Base-by-base conservation (phyloP, 1,284 basidiomycete genomes). In the Chalciporus sp. region DNA sequence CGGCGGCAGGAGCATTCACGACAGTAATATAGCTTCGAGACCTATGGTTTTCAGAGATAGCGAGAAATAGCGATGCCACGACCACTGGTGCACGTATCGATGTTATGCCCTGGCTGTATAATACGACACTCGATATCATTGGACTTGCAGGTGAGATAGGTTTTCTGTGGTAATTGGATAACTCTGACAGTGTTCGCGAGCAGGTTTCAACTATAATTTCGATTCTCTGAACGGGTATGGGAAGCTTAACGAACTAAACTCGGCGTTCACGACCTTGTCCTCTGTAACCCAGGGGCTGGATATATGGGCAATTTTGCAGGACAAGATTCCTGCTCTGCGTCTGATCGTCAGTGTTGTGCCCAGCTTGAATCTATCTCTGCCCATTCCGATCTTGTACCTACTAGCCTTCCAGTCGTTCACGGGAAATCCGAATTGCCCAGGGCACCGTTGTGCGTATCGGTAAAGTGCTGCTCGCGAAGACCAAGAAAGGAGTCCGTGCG, bases 181-280 rank as follows among this genome's bases (percentile, higher is more conserved):
- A n/a, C n/a, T n/a, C n/a, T n/a, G n/a, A n/a, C n/a, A n/a, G n/a
- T n/a, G n/a, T n/a, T n/a, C n/a, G n/a, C n/a, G 54, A 16, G 64
- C n/a, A n/a, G n/a, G n/a, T n/a, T 29, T 29, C 28, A 29, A 82
- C 63, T 88, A 89, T 62, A 67, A 81, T 8, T 89, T 92, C 65
- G 70, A 85, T 45, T 69, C 82, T 0, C 65, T 85, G 10, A 71
- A 72, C 42, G 60, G 60, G 1, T 60, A 65, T 16, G 65, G 62
- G 2, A 64, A 71, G 29, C 69, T 66, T 14, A 81, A 76, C 4
- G 6, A 11, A 14, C 12, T 33, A 11, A 33, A 5, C 31, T 7
- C 7, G 31, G 31, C 31, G 31, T 81, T 84, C 55, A 56, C 67
- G 1, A 71, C 64, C 1, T 61, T 82, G 23, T 78, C 82, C 59